Percentiles rank a stretch among this genome's conserved stretches.
Conservation (phyloP, 2,329 filamentous ascomycete genomes). For the Malbranchea cinnamomea region DNA sequence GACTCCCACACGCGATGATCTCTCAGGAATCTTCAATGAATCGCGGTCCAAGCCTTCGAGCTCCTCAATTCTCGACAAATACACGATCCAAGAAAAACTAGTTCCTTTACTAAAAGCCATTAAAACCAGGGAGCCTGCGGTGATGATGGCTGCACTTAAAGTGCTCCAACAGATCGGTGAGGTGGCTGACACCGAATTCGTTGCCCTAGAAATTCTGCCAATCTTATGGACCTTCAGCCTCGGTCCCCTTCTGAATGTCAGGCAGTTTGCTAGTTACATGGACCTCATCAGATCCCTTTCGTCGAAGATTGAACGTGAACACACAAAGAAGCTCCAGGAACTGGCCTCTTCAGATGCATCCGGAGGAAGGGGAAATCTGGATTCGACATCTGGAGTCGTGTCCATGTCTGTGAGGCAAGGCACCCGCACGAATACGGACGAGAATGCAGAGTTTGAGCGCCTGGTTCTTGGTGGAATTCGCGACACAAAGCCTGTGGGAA, state of each 20-base stretch:
- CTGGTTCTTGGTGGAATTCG: constrained; percentile 63
- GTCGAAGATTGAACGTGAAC: constrained; percentile 69
- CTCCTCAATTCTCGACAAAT: constrained; percentile 78
- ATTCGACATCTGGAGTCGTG: constrained; percentile 13
- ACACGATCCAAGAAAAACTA: constrained; percentile 96
- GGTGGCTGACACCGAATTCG: constrained; percentile 73
- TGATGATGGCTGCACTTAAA: constrained; percentile 84
- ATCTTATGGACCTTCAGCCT: constrained; percentile 85
- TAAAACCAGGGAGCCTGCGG: constrained; percentile 93
- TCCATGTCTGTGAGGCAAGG: too few species aligned
- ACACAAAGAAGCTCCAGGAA: constrained; percentile 76
- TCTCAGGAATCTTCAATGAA: constrained; percentile 49
- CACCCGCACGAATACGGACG: too few species aligned
- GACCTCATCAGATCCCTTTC: constrained; percentile 69
- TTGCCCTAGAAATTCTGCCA: constrained; percentile 80
- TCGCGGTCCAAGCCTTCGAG: constrained; percentile 34
- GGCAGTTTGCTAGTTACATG: constrained; percentile 86
- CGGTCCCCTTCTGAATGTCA: constrained; percentile 72
- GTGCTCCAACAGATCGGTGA: constrained; percentile 73
- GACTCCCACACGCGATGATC: constrained; percentile 45
- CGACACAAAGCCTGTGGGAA: constrained; percentile 20
- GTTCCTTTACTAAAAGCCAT: constrained; percentile 80
- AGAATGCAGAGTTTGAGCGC: constrained; percentile 69
- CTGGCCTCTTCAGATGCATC: constrained; percentile 45
- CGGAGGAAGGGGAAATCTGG: too few species aligned